Evolutionary conservation across 192 early-diverging fungal species (phyloP).

Genomic region (Backusella macrospora): DNA sequence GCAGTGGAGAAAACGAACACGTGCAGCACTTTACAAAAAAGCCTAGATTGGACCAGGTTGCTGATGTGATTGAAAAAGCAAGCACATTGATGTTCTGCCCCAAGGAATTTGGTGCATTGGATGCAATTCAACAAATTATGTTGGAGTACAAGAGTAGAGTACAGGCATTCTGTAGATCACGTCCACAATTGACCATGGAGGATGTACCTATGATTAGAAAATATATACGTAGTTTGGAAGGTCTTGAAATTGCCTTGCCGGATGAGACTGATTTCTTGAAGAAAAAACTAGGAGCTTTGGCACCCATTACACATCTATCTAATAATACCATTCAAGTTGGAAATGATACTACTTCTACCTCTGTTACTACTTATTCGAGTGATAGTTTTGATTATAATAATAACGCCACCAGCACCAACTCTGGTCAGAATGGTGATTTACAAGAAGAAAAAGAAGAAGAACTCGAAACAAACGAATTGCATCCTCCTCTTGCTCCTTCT

Average conservation of each 20-base stretch:
- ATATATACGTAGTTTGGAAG: conserved; percentile 44
- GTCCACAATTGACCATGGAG: conserved; percentile 25
- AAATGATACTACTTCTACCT: neutral
- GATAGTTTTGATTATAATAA: neutral
- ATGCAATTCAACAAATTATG: conserved; percentile 20
- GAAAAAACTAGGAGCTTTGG: conserved; percentile 37
- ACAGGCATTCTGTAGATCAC: conserved; percentile 35
- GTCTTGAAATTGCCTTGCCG: conserved; percentile 43
- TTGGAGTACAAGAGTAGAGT: conserved; percentile 17
- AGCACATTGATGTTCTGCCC: conserved; percentile 47
- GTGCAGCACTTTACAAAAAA: conserved; percentile 39
- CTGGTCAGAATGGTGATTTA: no score
- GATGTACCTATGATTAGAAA: conserved; percentile 41
- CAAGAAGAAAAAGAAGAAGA: no score
- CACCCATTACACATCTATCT: conserved; percentile 1
- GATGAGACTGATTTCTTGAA: conserved; percentile 47
- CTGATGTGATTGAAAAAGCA: conserved; percentile 44
- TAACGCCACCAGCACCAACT: neutral
- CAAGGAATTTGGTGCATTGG: conserved; percentile 26
- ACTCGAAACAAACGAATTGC: no score
- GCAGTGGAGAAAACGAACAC: conserved; percentile 25
- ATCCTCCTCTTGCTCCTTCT: neutral
- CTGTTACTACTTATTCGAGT: neutral
- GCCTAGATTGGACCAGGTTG: conserved; percentile 40
- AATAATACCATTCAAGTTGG: neutral